Evolutionary conservation across 2,329 filamentous ascomycete genomes (phyloP), one percentile per base, ranked within the genome.

Genomic region (Hymenoscyphus occultus): DNA sequence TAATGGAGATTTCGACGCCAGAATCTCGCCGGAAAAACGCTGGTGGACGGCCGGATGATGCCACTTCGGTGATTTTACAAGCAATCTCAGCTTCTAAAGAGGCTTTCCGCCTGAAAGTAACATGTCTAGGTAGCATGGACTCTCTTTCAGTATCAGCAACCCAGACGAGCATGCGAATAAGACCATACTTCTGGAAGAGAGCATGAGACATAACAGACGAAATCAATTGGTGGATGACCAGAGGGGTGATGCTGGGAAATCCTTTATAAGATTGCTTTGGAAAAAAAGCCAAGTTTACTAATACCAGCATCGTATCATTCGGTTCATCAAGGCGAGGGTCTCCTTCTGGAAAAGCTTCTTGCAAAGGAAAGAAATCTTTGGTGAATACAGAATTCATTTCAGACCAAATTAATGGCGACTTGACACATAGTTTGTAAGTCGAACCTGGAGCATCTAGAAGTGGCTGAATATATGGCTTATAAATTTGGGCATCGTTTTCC

Each of bases 151-250:
- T 79, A 56, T 88, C 80, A 1, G 84, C 82, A 3, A 88, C 73
- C 88, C 93, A 93, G 48, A 93, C 74, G 0, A 98, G 82, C 80
- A 94, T 89, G 59, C 93, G 87, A 2, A 96, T 88, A 19, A 88
- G 83, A 2, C 94, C 94, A 74, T 92, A 93, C 35, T 81, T 80
- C 71, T 97, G 90, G 70, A 96, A 85, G 0, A 89, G 80, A 0
- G 80, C 77, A 60, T 86, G 81, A 2, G 81, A 78, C 67, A 86
- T 82, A 63, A 90, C 84, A 60, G 83, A 81, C 56, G 77, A 79
- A 70, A 88, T 80, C 64, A 91, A 83, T 73, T 90, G 86, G 72
- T 86, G 83, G 1, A 89, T 74, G 1, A 90, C 77, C 64, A 90
- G 79, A 64, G 79, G 76, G 60, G 82, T 81, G 65, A 90, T 75